A percentile compares a stretch with the other conserved stretches of the same genome.
Conservation (phyloP, 164 flowering plant genomes). For the Echeveria elegans region DNA sequence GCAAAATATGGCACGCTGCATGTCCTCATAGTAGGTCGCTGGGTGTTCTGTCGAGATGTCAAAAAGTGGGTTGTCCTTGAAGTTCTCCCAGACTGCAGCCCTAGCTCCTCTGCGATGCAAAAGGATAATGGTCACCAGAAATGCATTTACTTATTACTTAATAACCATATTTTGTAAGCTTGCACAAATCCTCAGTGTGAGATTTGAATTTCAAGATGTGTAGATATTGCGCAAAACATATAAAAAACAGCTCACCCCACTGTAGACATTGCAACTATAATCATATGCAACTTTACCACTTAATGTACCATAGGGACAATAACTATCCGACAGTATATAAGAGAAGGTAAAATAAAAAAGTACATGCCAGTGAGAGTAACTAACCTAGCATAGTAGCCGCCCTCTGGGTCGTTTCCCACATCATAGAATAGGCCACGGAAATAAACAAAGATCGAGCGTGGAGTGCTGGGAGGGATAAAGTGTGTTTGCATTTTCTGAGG, state of each 20-base stretch:
- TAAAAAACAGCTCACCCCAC: too few relatives aligned
- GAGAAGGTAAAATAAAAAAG: not conserved
- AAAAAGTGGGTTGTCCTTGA: constrained; percentile 88
- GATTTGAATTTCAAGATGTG: too few relatives aligned
- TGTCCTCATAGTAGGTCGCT: constrained; percentile 88
- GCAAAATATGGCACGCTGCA: constrained; percentile 94
- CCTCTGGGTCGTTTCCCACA: constrained; percentile 90
- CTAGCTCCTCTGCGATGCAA: constrained; percentile 73
- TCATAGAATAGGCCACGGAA: constrained; percentile 93
- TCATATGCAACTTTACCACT: not conserved
- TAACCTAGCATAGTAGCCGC: constrained; percentile 98
- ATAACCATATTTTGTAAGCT: too few relatives aligned
- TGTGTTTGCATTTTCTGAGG: constrained; percentile 96
- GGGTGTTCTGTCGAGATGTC: constrained; percentile 98
- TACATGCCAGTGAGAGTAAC: not conserved
- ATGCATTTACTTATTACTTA: too few relatives aligned
- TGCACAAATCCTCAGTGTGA: not conserved
- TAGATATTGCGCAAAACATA: too few relatives aligned
- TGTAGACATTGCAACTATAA: not conserved
- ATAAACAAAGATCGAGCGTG: constrained; percentile 93
- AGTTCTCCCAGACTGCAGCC: constrained; percentile 98
- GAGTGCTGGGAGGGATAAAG: constrained; percentile 73
- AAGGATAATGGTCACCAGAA: not conserved
- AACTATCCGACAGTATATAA: not conserved
- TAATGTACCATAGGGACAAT: too few relatives aligned